Evolutionary conservation across 2,329 filamentous ascomycete species (phyloP).

Genomic region (Ambrosiella xylebori): DNA sequence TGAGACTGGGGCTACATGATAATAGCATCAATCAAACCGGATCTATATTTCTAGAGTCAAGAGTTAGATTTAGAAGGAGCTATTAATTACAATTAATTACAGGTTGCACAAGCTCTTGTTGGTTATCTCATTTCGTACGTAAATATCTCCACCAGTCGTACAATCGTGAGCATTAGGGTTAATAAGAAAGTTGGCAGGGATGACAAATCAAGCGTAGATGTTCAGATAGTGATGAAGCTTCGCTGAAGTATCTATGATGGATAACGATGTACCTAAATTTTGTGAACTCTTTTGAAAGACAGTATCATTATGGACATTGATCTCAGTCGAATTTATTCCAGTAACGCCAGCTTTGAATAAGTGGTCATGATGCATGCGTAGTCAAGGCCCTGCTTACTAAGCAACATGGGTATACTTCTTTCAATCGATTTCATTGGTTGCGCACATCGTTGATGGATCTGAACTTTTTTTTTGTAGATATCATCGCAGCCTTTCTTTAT

Average conservation of each 20-base stretch:
- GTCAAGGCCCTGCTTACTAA: slow-evolving; percentile 4
- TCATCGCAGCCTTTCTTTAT: neutral
- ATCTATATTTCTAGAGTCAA: too few relatives aligned
- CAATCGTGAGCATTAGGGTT: neutral
- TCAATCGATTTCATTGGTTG: slow-evolving; percentile 1
- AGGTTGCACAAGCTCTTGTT: too few relatives aligned
- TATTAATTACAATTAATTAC: neutral
- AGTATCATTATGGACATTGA: too few relatives aligned
- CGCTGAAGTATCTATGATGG: neutral
- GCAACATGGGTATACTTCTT: neutral
- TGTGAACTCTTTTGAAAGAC: too few relatives aligned
- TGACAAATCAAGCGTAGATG: neutral
- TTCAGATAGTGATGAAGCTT: neutral
- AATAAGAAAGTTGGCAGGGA: neutral
- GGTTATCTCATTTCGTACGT: too few relatives aligned
- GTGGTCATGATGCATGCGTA: neutral
- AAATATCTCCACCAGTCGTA: too few relatives aligned
- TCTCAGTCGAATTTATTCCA: too few relatives aligned
- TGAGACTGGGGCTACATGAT: too few relatives aligned
- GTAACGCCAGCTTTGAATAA: too few relatives aligned
- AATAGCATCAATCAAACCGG: too few relatives aligned
- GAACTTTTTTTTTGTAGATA: slow-evolving; percentile 5
- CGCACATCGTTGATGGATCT: neutral
- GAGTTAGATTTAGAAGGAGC: neutral
- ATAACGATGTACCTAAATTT: too few relatives aligned